These are phyloP conservation scores for Penicillium sp. DNA, from an alignment of 2,329 filamentous ascomycete genomes.

Conservation along the genomic window DNA sequence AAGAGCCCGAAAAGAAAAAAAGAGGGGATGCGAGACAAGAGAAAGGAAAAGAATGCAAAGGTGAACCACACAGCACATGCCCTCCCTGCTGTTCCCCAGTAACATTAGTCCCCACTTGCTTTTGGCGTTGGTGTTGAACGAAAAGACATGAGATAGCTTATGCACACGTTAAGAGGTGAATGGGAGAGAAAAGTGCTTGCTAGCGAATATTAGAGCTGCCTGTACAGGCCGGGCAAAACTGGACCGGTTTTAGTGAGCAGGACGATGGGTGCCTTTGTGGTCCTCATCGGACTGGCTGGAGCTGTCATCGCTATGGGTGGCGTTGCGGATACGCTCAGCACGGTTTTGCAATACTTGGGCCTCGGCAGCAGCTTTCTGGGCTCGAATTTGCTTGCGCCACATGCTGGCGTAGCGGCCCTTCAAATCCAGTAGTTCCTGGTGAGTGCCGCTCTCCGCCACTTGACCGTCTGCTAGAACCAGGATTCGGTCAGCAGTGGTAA, in stretches of 20 bases:
- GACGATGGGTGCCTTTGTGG: conserved; percentile 27
- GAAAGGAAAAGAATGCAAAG: conserved; percentile 10
- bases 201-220: conserved; percentile 58
- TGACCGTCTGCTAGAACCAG: conserved; percentile 75
- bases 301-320: conserved; percentile 48
- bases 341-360: conserved; percentile 51
- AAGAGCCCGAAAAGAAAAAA: conserved; percentile 4
- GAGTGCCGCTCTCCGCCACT: conserved; percentile 76
- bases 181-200: conserved; percentile 79
- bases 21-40: conserved; percentile 13
- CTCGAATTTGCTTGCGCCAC: conserved; percentile 86
- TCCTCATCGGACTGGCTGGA: conserved; percentile 54
- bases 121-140: conserved; percentile 10
- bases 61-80: conserved; percentile 10
- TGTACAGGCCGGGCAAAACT: conserved; percentile 33
- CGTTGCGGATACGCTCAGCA: conserved; percentile 46
- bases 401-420: conserved; percentile 78
- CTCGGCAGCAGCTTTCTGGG: conserved; percentile 68
- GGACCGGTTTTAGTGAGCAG: conserved; percentile 47
- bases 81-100: conserved; percentile 12
- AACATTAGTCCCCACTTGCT: conserved; percentile 21
- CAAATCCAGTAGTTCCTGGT: conserved; percentile 70
- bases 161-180: conserved; percentile 24
- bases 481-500: conserved; percentile 83
- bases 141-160: conserved; percentile 19